Percentiles rank a stretch among this genome's conserved stretches.
Conservation (phyloP, 352 stramenopile genomes). For the Pythium apleroticum region DNA sequence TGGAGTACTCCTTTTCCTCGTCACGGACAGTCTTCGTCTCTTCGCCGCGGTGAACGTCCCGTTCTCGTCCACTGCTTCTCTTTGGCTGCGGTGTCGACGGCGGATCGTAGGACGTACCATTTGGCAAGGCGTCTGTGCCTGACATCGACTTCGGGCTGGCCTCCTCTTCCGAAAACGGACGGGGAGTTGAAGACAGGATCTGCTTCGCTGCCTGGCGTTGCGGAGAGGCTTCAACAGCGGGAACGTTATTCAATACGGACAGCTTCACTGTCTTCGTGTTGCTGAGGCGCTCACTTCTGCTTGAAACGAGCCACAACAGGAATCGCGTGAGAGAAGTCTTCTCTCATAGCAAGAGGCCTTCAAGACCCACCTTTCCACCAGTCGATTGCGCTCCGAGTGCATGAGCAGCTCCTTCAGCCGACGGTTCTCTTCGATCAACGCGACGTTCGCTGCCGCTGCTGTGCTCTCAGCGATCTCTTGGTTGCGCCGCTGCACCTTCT, state of each 20-base stretch:
- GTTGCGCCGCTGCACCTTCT: constrained; percentile 43
- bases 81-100: constrained; percentile 5
- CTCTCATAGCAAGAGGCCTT: neutral
- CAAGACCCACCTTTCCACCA: constrained; percentile 39
- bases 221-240: neutral
- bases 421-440: constrained; percentile 65
- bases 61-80: neutral
- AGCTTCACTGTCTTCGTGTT: neutral
- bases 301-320: no score
- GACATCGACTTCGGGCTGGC: neutral
- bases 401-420: constrained; percentile 59
- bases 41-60: neutral
- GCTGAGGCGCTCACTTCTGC: constrained; percentile 5
- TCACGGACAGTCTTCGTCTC: neutral
- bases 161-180: constrained; percentile 25
- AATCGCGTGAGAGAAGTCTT: neutral
- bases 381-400: constrained; percentile 47
- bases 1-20: constrained; percentile 21
- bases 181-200: constrained; percentile 12
- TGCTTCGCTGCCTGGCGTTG: constrained; percentile 20
- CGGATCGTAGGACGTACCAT: neutral
- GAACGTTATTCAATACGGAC: neutral
- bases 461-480: constrained; percentile 27
- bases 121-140: neutral
- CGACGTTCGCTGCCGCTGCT: constrained; percentile 34